Percentiles rank a stretch among this genome's conserved stretches.
These are phyloP conservation scores for Fomitopsis betulina DNA, from an alignment of 1,284 basidiomycete genomes.

Conservation along the genomic window DNA sequence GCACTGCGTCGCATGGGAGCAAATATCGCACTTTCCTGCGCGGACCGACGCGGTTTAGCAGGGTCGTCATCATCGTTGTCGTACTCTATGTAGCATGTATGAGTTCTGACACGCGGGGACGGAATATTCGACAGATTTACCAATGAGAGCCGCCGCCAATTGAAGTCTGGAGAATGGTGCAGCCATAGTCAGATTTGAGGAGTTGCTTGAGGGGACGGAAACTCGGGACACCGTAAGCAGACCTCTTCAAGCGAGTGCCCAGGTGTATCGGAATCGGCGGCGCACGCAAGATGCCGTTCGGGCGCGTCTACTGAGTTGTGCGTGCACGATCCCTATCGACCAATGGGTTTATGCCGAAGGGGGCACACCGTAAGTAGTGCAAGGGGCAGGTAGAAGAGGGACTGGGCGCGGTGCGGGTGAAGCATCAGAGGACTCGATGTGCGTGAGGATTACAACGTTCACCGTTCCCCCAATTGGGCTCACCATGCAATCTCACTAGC, in stretches of 20 bases:
- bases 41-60: constrained; percentile 51
- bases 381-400: not conserved
- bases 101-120: not conserved
- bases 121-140: constrained; percentile 34
- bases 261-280: not conserved
- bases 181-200: constrained; percentile 6
- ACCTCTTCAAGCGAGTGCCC: not conserved
- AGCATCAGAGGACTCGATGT: not conserved
- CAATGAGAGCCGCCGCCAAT: constrained; percentile 73
- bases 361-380: too few species aligned
- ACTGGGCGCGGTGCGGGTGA: not conserved
- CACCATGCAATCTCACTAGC: too few species aligned
- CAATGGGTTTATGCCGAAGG: too few species aligned
- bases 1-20: constrained; percentile 59
- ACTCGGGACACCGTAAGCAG: not conserved
- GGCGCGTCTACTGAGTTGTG: not conserved
- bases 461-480: too few species aligned
- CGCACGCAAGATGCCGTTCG: not conserved
- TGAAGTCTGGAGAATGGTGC: constrained; percentile 72
- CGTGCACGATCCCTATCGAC: not conserved
- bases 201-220: not conserved
- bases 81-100: constrained; percentile 50
- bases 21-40: constrained; percentile 81
- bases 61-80: constrained; percentile 75
- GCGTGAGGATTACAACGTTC: not conserved